Conservation (phyloP, 768 basidiomycete genomes). For the Crassisporium funariophilum region DNA sequence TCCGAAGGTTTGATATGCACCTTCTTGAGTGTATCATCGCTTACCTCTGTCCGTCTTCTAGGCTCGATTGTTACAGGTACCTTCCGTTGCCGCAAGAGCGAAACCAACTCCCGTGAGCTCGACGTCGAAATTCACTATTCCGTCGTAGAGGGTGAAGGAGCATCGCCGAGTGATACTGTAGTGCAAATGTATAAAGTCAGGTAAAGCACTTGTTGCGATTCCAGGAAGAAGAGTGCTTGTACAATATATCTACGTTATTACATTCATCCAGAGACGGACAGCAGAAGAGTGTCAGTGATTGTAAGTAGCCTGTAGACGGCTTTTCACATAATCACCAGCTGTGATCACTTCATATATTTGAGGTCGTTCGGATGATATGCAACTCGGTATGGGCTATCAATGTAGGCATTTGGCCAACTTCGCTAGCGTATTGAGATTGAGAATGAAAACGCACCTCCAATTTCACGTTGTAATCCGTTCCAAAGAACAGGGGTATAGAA, state of each 20-base stretch:
- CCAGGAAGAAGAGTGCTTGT: constrained; percentile 3
- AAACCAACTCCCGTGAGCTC: constrained; percentile 80
- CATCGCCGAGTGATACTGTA: constrained; percentile 40
- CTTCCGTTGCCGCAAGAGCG: constrained; percentile 85
- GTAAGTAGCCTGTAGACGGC: constrained; percentile 70
- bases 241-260: no score
- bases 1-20: constrained; percentile 55
- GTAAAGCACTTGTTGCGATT: constrained; percentile 36
- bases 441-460: constrained; percentile 57
- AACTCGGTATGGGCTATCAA: constrained; percentile 59
- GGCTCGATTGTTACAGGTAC: constrained; percentile 74
- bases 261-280: no score
- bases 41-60: constrained; percentile 28
- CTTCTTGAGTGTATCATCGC: neutral
- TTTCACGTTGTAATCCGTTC: constrained; percentile 82
- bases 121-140: constrained; percentile 90
- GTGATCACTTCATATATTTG: constrained; percentile 70
- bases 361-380: constrained; percentile 43
- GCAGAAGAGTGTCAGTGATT: no score
- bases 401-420: neutral
- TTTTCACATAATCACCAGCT: constrained; percentile 84
- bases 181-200: constrained; percentile 83
- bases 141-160: constrained; percentile 43
- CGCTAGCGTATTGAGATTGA: neutral
- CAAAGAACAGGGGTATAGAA: constrained; percentile 90